Base-by-base conservation (phyloP, 495 filamentous ascomycete species). In the Penicillium flavigenum region DNA sequence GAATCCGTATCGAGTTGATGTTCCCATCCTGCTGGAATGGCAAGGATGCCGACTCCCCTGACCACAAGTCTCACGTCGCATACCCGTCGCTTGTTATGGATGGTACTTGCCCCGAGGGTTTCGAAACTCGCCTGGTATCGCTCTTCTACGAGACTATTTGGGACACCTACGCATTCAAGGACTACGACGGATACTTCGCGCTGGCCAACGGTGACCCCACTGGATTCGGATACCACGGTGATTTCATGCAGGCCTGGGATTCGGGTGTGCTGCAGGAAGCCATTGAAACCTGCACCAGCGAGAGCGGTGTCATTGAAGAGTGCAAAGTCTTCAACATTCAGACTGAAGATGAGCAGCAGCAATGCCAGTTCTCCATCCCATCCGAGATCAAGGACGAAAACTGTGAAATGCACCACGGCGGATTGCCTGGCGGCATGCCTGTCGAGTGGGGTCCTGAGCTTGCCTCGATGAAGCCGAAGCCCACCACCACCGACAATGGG, bases 1-100 rank as follows among this genome's bases (percentile, higher is more conserved):
- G 92, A 47, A 63, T 96, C 45, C 85, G 92, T 31, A 73, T 92
- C 39, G 91, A 96, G 67, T 69, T 96, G 51, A 86, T 90, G 82
- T 96, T 96, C 76, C 92, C 92, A 10, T 90, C 88, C 0, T 96
- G 92, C 82, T 96, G 90, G 89, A 88, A 96, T 66, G 89, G 90
- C 31, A 79, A 84, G 51, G 81, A 89, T 54, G 57, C 76, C 20
- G 84, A 86, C 55, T 77, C 82, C 3, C 26, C 57, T 0, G 78
- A 89, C 67, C 88, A 91, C 77, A 82, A 80, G 64, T 79, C 76
- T 47, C 90, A 95, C 65, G 79, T 96, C 64, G 86, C 86, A 2
- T 96, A 92, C 67, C 90, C 92, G 0, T 74, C 79, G 51, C 72
- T 86, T 7, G 88, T 95, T 61, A 88, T 87, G 66, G 81, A 80